Conservation (phyloP, 2,329 filamentous ascomycete genomes). For the Fusarium redolens region DNA sequence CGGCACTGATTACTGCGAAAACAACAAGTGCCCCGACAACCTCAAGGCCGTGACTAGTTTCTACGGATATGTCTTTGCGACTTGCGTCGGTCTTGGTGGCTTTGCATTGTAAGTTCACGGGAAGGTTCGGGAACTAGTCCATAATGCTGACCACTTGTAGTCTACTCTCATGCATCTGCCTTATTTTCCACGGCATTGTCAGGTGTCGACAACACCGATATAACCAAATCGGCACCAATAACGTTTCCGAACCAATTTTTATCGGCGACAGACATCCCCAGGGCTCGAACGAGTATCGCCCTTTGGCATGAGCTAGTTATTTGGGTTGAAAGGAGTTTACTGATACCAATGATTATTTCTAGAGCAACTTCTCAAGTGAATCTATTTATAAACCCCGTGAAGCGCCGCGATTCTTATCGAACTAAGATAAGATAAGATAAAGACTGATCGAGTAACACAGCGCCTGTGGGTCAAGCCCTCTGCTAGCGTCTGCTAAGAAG, state of each 20-base stretch:
- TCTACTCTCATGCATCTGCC: conserved; percentile 55
- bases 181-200: conserved; percentile 55
- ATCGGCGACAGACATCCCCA: background rate
- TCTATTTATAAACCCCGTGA: background rate
- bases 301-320: background rate
- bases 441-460: fast-evolving
- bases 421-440: background rate
- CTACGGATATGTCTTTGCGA: conserved; percentile 48
- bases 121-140: fast-evolving
- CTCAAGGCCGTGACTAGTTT: conserved; percentile 19
- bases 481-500: background rate
- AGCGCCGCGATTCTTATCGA: background rate
- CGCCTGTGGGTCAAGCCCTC: fast-evolving
- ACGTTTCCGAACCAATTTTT: background rate
- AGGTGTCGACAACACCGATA: conserved; percentile 57
- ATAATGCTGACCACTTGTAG: conserved; percentile 42
- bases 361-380: background rate
- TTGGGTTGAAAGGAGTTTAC: background rate
- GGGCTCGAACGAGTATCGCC: background rate
- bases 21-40: conserved; percentile 37
- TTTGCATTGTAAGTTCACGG: conserved; percentile 56
- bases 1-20: conserved; percentile 37
- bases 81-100: conserved; percentile 55
- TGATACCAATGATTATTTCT: background rate
- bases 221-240: conserved; percentile 22